These are phyloP conservation scores for Salinomyces thailandicus DNA, from an alignment of 2,329 filamentous ascomycete genomes.

Conservation along the genomic window DNA sequence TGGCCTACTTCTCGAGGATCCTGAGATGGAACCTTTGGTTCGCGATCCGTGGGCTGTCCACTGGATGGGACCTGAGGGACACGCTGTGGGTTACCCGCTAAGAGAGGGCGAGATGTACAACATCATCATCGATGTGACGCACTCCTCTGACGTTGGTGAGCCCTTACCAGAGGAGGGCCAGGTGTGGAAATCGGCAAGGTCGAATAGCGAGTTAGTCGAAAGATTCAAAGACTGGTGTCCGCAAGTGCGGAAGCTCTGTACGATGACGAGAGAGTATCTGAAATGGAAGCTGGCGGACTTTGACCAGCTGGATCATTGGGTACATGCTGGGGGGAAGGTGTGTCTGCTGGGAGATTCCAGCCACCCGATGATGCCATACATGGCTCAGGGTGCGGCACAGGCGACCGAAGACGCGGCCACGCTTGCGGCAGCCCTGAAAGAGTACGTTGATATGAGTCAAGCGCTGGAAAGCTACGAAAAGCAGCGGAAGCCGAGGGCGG, in stretches of 20 bases:
- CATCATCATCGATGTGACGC: slow-evolving; percentile 22
- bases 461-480: slow-evolving; percentile 12
- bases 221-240: slow-evolving; percentile 23
- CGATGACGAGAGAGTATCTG: slow-evolving; percentile 37
- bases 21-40: slow-evolving; percentile 19
- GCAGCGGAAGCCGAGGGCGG: slow-evolving; percentile 14
- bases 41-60: slow-evolving; percentile 20
- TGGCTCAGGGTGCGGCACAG: slow-evolving; percentile 58
- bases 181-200: slow-evolving; percentile 21
- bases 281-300: slow-evolving; percentile 56
- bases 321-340: slow-evolving; percentile 40
- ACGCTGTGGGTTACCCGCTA: slow-evolving; percentile 25
- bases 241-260: slow-evolving; percentile 22
- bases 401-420: slow-evolving; percentile 57
- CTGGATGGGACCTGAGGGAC: slow-evolving; percentile 25
- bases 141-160: slow-evolving; percentile 12
- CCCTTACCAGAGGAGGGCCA: slow-evolving; percentile 14
- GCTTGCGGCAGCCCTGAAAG: slow-evolving; percentile 25
- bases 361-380: slow-evolving; percentile 57
- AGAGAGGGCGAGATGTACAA: slow-evolving; percentile 24
- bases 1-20: slow-evolving; percentile 17
- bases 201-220: slow-evolving; percentile 18
- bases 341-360: slow-evolving; percentile 55
- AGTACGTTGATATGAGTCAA: slow-evolving; percentile 10
- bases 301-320: slow-evolving; percentile 47